Base-by-base conservation (phyloP, 345 rosid genomes). In the Bretschneidera sinensis region DNA sequence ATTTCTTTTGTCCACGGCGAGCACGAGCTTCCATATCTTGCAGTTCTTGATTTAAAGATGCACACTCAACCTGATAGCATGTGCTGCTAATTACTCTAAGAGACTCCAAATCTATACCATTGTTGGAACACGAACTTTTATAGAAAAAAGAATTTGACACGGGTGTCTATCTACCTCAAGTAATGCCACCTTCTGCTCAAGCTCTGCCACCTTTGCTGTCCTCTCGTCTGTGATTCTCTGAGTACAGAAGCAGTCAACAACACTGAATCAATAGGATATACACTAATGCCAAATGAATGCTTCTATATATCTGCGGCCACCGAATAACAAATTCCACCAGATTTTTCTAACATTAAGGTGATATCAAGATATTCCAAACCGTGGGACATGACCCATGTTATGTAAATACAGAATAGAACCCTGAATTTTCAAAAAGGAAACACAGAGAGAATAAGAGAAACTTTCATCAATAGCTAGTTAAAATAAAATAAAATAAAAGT, bases 221-320 rank as follows among this genome's bases (percentile, higher is more conserved):
- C 99, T 81, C 81, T 94, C 99, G 70, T 94, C 97, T 39, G 87
- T 88, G 73, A 81, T 73, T 72, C 99, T 85, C 99, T 94, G 72
- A 48, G 55, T 21, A 28, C 21, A 21, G 57, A 63, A 52, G 47
- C 10, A 51, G 59, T 43, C 33, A 24, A 15, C 28, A 49, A 61
- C 35, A 54, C n/a, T n/a, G 16, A 39, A 39, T 39, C 45, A 39
- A 39, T 11, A 7, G 4, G 15, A 39, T 39, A 39, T 39, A 5
- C 45, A 39, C 10, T 1, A 33, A 20, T 24, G 43, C 23, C 43
- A 63, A 21, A 63, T 43, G 20, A 1, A 43, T 16, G n/a, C n/a
- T n/a, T 31, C 33, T 25, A 51, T 21, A 51, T 31, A 20, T 17
- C 50, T 33, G 11, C 9, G 21, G 13, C 39, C 33, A 60, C 24